Evolutionary conservation across 2,329 filamentous ascomycete species (phyloP).

Genomic region (Rutstroemia sp.): DNA sequence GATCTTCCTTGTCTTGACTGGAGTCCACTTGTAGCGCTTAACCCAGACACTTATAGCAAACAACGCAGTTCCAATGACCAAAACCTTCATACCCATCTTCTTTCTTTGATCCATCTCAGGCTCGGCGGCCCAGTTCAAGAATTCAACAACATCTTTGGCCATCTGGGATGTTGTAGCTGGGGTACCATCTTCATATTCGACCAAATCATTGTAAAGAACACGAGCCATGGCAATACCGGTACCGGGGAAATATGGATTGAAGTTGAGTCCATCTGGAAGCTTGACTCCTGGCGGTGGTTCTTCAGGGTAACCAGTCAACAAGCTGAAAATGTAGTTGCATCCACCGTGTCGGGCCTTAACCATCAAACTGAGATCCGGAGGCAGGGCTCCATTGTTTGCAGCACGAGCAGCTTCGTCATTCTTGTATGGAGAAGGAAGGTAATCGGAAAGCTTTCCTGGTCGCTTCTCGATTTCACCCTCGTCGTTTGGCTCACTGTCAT

Average conservation of each 20-base stretch:
- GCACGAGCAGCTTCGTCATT: constrained; percentile 98
- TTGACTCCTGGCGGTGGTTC: constrained; percentile 85
- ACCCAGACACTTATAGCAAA: constrained; percentile 91
- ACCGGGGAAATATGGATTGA: constrained; percentile 99
- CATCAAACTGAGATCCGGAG: constrained; percentile 95
- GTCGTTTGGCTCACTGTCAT: constrained; percentile 96
- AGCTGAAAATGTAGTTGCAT: constrained; percentile 96
- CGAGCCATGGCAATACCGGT: constrained; percentile 98
- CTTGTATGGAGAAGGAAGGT: constrained; percentile 91
- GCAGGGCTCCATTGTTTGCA: constrained; percentile 96
- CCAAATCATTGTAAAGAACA: constrained; percentile 93
- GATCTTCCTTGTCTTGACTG: constrained; percentile 92
- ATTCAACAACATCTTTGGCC: constrained; percentile 98
- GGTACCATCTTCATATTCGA: constrained; percentile 96
- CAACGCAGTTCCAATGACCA: constrained; percentile 71
- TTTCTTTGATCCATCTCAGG: constrained; percentile 99
- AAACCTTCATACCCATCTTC: constrained; percentile 98
- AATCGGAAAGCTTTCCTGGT: constrained; percentile 96
- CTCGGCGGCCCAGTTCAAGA: constrained; percentile 98
- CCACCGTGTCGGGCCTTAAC: constrained; percentile 96
- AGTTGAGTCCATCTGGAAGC: constrained; percentile 88
- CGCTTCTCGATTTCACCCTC: constrained; percentile 98
- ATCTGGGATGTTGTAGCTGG: constrained; percentile 95
- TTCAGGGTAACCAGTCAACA: constrained; percentile 95
- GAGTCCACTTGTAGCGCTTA: constrained; percentile 99